These are phyloP conservation scores for Dipteronia dyeriana DNA, from an alignment of 345 rosid species.

Conservation along the genomic window DNA sequence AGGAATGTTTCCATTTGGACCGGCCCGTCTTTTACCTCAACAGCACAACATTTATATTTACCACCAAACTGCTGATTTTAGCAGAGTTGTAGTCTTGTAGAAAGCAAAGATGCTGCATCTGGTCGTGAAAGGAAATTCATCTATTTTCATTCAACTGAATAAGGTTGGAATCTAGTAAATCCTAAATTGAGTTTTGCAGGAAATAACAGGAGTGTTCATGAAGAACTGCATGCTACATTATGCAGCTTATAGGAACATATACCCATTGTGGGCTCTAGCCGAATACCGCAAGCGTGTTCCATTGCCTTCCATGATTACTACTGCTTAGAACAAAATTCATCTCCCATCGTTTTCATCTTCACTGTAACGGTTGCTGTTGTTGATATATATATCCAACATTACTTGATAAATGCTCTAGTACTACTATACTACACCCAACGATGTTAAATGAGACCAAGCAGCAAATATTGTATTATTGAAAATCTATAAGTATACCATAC, in stretches of 20 bases:
- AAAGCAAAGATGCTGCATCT: too few species aligned
- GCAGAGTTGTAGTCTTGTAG: too few species aligned
- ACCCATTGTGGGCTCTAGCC: constrained; percentile 49
- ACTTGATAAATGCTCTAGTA: neutral
- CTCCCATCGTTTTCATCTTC: neutral
- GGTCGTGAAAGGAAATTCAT: too few species aligned
- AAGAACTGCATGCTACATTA: constrained; percentile 47
- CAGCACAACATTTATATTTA: too few species aligned
- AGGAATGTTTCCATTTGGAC: too few species aligned
- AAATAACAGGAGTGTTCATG: constrained; percentile 38
- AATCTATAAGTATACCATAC: too few species aligned
- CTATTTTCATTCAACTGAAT: too few species aligned
- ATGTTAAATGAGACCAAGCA: neutral
- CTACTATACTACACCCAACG: neutral
- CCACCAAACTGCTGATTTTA: too few species aligned
- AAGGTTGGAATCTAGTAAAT: too few species aligned
- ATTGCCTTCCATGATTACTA: constrained; percentile 18
- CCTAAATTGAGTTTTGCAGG: too few species aligned
- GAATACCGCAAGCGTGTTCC: constrained; percentile 33
- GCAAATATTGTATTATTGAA: too few species aligned
- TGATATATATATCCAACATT: neutral
- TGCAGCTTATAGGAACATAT: constrained; percentile 37
- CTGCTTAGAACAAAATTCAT: neutral
- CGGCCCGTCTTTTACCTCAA: too few species aligned
- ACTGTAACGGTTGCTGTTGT: neutral